phyloP scores from a whole-genome alignment of 371 early-diverging fungal species.

The Blakeslea trispora region DNA sequence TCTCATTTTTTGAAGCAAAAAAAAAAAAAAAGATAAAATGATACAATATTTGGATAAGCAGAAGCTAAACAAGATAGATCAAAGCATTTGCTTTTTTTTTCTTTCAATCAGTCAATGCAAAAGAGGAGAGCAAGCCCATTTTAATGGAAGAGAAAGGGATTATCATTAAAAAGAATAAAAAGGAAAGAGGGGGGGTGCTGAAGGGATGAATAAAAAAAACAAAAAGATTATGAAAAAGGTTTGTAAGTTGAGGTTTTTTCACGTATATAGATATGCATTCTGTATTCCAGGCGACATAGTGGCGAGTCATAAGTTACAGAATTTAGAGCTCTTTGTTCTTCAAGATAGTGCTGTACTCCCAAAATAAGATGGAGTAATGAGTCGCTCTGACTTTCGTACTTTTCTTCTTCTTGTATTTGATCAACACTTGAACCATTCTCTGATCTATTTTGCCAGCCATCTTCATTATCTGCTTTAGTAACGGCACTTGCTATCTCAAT shows the following conservation, averaged over 20 bases:
- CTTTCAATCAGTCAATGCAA: too few relatives aligned
- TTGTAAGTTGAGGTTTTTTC: slow-evolving; percentile 24
- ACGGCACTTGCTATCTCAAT: slow-evolving; percentile 13
- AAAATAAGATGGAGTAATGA: slow-evolving; percentile 26
- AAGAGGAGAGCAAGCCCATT: too few relatives aligned
- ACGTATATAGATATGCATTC: slow-evolving; percentile 46
- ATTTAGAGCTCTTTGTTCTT: slow-evolving; percentile 16
- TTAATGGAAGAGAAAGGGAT: too few relatives aligned
- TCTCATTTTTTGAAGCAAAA: too few relatives aligned
- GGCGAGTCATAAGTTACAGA: slow-evolving; percentile 30
- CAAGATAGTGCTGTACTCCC: slow-evolving; percentile 34
- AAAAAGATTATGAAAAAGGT: too few relatives aligned
- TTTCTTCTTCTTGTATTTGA: slow-evolving; percentile 20
- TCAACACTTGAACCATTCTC: neutral
- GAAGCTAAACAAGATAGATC: too few relatives aligned
- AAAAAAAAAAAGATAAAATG: too few relatives aligned
- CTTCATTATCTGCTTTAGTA: slow-evolving; percentile 23
- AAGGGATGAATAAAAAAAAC: too few relatives aligned
- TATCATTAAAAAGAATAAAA: too few relatives aligned
- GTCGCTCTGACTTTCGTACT: slow-evolving; percentile 19
- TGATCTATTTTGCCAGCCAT: slow-evolving; percentile 10
- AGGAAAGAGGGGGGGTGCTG: too few relatives aligned
- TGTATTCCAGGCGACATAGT: slow-evolving; percentile 43
- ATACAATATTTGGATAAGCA: too few relatives aligned
- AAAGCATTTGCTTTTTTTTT: too few relatives aligned